Percentiles rank a stretch among this genome's conserved stretches.
These are phyloP conservation scores for Geranium brycei DNA, from an alignment of 345 rosid genomes.

Conservation along the genomic window DNA sequence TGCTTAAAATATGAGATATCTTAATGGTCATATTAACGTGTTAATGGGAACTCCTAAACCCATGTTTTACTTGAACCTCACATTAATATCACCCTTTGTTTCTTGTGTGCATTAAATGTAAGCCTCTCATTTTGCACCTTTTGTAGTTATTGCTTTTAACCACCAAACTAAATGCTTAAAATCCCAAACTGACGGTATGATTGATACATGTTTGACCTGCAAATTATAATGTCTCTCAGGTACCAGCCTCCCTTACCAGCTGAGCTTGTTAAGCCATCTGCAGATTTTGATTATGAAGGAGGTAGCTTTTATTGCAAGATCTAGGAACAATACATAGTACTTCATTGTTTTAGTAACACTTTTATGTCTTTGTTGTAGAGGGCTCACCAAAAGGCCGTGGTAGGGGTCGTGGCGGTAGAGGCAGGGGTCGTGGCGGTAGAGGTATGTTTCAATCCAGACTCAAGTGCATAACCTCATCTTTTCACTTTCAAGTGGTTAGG, in stretches of 20 bases:
- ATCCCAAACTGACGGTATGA: too few relatives aligned
- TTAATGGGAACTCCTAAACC: too few relatives aligned
- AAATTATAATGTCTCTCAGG: conserved; percentile 23
- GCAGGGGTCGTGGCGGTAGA: conserved; percentile 23
- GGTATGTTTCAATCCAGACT: conserved; percentile 1
- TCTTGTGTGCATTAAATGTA: neutral
- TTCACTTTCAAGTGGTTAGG: neutral
- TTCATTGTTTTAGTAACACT: neutral
- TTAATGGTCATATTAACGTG: too few relatives aligned
- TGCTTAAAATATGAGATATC: too few relatives aligned
- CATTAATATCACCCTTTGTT: neutral
- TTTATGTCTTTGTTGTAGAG: conserved; percentile 20
- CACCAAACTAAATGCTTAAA: neutral
- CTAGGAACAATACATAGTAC: neutral
- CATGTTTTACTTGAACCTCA: too few relatives aligned
- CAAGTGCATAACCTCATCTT: neutral
- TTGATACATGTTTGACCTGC: neutral
- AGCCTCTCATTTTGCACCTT: neutral
- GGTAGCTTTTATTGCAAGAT: conserved; percentile 21
- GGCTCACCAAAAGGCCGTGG: conserved; percentile 65
- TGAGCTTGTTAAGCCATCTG: conserved; percentile 43
- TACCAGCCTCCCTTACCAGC: conserved; percentile 65
- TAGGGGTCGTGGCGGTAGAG: conserved; percentile 63
- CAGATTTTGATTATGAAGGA: conserved; percentile 53
- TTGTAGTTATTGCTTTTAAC: too few relatives aligned